Evolutionary conservation across 495 filamentous ascomycete genomes (phyloP), one percentile per base, ranked within the genome.

Genomic region (Neurospora tetrasperma): DNA sequence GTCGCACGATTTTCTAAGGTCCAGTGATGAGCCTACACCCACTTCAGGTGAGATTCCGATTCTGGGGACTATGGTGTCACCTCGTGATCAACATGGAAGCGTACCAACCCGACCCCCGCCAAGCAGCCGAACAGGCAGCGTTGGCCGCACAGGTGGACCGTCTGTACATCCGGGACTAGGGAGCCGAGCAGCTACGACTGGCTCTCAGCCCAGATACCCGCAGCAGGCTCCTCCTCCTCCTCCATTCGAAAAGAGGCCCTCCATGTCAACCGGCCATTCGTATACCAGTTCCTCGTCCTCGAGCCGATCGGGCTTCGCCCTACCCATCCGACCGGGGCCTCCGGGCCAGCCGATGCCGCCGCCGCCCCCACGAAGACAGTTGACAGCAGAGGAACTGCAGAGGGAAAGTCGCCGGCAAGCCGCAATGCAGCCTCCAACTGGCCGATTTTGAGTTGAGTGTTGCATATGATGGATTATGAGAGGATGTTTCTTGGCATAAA

Each of bases 11-110:
- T 83, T 89, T 14, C 79, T 90, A 69, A 85, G 87, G 40, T 86
- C 85, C 41, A 82, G 80, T 76, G 86, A 88, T 70, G 87, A 86
- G 10, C 85, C 86, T 27, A 83, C 88, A 68, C 88, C 90, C 48
- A 88, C 88, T 62, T 90, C 89, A 59, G 89, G 89, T 72, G 88
- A 91, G 73, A 90, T 92, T 71, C 88, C 89, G 12, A 85, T 91
- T 74, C 87, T 88, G 42, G 86, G 87, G 42, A 84, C 82, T 74
- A 77, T 82, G 70, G 71, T 74, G 43, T 83, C 80, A 68, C 80
- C 80, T 72, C 75, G 80, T 76, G 82, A 86, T 75, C 77, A 79
- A 73, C 74, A 76, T 76, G 74, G 74, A 44, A 83, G 82, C 70
- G 43, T 79, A 74, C 78, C 83, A 76, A 79, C 79, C 71, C 80